Conservation (phyloP, 805 yeast genomes). For the Metschnikowia corniflorae region DNA sequence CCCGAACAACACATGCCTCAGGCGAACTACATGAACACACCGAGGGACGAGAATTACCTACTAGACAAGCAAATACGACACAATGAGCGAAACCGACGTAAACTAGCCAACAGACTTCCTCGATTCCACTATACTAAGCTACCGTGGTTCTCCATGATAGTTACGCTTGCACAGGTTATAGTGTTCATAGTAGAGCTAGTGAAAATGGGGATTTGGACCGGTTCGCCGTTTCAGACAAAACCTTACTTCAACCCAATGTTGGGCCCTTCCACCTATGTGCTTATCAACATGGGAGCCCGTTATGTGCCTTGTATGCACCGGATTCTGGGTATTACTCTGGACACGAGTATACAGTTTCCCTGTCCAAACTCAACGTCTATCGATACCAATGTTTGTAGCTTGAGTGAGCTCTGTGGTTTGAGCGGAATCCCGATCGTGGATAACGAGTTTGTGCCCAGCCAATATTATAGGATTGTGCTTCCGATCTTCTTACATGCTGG, state of each 20-base stretch:
- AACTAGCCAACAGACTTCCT: conserved; percentile 16
- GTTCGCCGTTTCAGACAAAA: conserved; percentile 60
- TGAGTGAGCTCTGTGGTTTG: conserved; percentile 60
- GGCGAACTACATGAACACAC: background rate
- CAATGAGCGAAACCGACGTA: conserved; percentile 16
- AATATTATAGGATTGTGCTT: conserved; percentile 67
- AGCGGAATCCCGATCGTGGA: conserved; percentile 39
- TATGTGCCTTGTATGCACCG: conserved; percentile 68
- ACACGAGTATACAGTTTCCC: conserved; percentile 48
- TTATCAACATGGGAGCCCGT: conserved; percentile 67
- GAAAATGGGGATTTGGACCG: conserved; percentile 55
- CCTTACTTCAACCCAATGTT: conserved; percentile 78
- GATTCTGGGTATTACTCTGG: conserved; percentile 48
- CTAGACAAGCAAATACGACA: conserved; percentile 7
- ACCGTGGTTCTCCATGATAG: conserved; percentile 40
- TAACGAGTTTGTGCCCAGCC: conserved; percentile 46
- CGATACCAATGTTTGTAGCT: conserved; percentile 52
- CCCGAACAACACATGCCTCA: too few relatives aligned
- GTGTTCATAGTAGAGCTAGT: conserved; percentile 63
- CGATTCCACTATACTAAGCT: conserved; percentile 25
- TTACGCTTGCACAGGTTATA: conserved; percentile 44
- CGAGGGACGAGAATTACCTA: background rate
- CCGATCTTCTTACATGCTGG: conserved; percentile 77
- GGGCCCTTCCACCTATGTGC: conserved; percentile 66
- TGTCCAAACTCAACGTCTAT: conserved; percentile 63